Base-by-base conservation (phyloP, 768 basidiomycete species). In the Pleurotus djamor region DNA sequence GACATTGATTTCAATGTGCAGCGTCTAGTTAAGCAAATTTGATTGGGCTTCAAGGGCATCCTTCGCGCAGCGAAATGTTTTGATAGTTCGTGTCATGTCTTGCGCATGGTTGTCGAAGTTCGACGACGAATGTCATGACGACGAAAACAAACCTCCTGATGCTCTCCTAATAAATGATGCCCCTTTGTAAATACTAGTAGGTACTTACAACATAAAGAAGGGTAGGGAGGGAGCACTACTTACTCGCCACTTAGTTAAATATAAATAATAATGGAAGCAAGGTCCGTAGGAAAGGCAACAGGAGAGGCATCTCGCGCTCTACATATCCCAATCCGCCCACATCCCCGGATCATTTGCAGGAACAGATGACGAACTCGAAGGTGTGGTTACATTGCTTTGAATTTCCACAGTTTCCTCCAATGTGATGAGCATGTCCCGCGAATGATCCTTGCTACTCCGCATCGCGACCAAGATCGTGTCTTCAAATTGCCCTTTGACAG, bases 381-480 rank as follows among this genome's bases (percentile, higher is more conserved):
- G 41, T 2, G 54, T 56, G 13, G 54, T n/a, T 10, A 52, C 36
- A n/a, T 21, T 4, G 4, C 41, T 56, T 44, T 56, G 54, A 5
- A 56, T 56, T n/a, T 41, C 54, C 16, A 56, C 41, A 9, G 54
- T 56, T 28, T 41, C 37, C 41, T 56, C 54, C 54, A 56, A 28
- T 6, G 54, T 21, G 4, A 56, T 28, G 21, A 56, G 12, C 21
- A 17, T 56, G 14, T 56, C 54, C 28, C 28, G 41, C 2, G 54
- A 56, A 4, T 17, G 28, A 44, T 56, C 54, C 41, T 41, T 45
- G 54, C 21, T 33, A 17, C n/a, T 41, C 43, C 76, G 79, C 86
- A 87, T 87, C 10, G 80, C 88, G 4, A 87, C 74, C 48, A 92
- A 67, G 21, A 90, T 76, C 5, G 83, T 76, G 52, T 82, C 81